phyloP scores from a whole-genome alignment of 768 basidiomycete genomes.

The Naganishia friedmannii region DNA sequence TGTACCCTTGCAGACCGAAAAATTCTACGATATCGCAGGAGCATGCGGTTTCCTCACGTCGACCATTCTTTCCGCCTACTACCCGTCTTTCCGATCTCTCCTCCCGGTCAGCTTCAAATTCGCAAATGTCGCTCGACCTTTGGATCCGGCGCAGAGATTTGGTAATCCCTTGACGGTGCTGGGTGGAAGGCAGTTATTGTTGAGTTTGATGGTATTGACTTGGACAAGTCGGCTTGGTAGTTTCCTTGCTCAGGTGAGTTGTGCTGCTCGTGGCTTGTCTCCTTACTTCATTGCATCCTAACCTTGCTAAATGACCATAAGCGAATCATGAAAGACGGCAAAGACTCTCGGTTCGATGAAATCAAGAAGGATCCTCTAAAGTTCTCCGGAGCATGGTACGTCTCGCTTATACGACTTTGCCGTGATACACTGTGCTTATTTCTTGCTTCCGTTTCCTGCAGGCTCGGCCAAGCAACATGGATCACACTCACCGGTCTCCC shows the following conservation, averaged over 20 bases:
- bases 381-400: constrained; percentile 64
- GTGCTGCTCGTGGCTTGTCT: not conserved
- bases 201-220: constrained; percentile 60
- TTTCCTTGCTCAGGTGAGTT: constrained; percentile 60
- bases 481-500: constrained; percentile 67
- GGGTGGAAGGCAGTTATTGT: constrained; percentile 58
- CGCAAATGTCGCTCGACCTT: constrained; percentile 6
- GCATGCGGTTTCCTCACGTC: constrained; percentile 66
- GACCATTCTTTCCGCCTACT: constrained; percentile 61
- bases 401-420: constrained; percentile 36
- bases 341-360: constrained; percentile 66
- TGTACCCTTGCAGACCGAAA: constrained; percentile 65
- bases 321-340: constrained; percentile 60
- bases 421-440: constrained; percentile 51
- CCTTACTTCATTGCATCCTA: not conserved
- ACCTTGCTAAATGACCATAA: too few relatives aligned
- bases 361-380: constrained; percentile 57
- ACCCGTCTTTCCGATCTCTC: constrained; percentile 50
- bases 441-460: constrained; percentile 5
- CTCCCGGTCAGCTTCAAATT: constrained; percentile 12
- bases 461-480: constrained; percentile 59
- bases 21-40: constrained; percentile 67
- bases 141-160: constrained; percentile 11
- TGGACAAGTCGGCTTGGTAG: constrained; percentile 66
- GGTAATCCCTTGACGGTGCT: constrained; percentile 26